Evolutionary conservation across 805 yeast species (phyloP).

Genomic region (Candida tammaniensis): DNA sequence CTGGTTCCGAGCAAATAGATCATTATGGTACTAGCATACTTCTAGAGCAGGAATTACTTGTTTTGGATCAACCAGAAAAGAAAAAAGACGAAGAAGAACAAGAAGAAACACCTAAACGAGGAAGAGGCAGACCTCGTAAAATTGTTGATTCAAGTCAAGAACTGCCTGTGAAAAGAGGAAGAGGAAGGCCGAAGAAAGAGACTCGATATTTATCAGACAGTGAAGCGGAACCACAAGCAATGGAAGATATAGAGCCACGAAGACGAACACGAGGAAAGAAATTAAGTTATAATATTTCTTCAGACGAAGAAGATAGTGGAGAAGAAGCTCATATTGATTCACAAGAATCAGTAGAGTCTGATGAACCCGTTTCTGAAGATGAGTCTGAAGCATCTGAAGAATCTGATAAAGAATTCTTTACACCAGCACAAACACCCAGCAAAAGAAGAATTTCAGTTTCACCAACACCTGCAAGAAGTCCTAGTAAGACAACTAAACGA

Average conservation of each 20-base stretch:
- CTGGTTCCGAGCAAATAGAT: background rate
- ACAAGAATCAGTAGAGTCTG: too few species aligned
- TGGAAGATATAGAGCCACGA: too few species aligned
- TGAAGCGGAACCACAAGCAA: background rate
- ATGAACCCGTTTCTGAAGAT: constrained; percentile 10
- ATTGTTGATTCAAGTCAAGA: too few species aligned
- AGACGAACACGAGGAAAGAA: constrained; percentile 4
- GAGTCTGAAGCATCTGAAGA: background rate
- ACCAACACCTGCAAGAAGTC: constrained; percentile 1
- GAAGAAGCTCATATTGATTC: too few species aligned
- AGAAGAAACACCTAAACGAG: too few species aligned
- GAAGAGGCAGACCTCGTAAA: constrained; percentile 7
- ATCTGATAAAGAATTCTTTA: background rate
- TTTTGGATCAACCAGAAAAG: constrained; percentile 12
- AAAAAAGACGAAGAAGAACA: too few species aligned
- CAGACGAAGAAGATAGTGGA: background rate
- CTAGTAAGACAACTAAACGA: too few species aligned
- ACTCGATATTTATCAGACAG: background rate
- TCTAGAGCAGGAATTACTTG: constrained; percentile 15
- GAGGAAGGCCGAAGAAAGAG: background rate
- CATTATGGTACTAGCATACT: constrained; percentile 15
- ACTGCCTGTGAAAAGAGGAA: too few species aligned
- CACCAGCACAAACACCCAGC: too few species aligned
- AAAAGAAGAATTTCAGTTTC: too few species aligned
- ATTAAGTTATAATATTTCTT: constrained; percentile 4